Evolutionary conservation across 805 yeast species (phyloP), one percentile per base, ranked within the genome.

Genomic region (Wickerhamomyces chaumierensis): DNA sequence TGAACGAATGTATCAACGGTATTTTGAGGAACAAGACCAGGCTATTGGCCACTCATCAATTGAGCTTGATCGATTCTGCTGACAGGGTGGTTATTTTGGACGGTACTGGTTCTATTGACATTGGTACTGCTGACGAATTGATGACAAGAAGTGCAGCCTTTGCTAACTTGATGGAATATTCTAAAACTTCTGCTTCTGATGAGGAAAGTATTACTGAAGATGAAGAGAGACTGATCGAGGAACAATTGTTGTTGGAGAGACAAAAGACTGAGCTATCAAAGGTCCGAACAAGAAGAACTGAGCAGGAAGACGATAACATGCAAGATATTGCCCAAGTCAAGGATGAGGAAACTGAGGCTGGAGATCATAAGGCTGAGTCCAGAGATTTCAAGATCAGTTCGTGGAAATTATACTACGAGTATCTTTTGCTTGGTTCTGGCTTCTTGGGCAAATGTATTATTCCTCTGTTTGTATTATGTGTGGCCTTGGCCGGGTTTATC

Each of bases 41-140:
- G 48, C 50, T 86, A 11, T 64, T 85, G 49, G 94, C 94, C 2
- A 86, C 95, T 0, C 95, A 85, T 56, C 94, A 86, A 55, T 62
- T 86, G 37, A 73, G 85, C 5, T 63, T 85, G 42, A 71, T 85
- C 43, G 73, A 73, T 17, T 60, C 68, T 39, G 92, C 94, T 15
- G 85, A 80, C 53, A 66, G 80, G 35, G 62, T 86, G 25, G 66
- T 86, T 12, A 82, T 79, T 43, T 58, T 86, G 47, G 73, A 76
- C 48, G 53, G 57, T 17, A 75, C 81, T 16, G 82, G 80, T 38
- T 78, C 85, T 1, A 60, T 81, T 23, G 73, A 69, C 34, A 57
- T 73, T 28, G 95, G 88, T 13, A 68, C 81, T 0, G 62, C 72
- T 17, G 69, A 64, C 0, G 79, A 80, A 37, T 58, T 86, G 42